Evolutionary conservation across 139 green algal species (phyloP), one percentile per base, ranked within the genome.

Genomic region (Microglena sp.): DNA sequence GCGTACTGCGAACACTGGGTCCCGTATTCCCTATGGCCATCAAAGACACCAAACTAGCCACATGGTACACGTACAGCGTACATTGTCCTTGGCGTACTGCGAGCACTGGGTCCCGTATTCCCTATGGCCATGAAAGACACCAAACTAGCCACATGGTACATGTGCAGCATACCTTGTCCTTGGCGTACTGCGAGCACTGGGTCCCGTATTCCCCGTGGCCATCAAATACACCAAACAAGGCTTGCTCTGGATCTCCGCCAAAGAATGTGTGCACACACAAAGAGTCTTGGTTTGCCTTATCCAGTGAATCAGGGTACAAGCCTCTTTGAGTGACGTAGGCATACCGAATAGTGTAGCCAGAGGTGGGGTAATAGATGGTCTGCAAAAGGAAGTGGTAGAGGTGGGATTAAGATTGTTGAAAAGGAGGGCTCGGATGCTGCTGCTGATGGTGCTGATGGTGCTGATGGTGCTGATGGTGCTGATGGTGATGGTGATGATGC

Each of bases 201-300:
- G 81, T 85, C 18, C 86, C 93, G 43, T 74, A 71, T 29, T 87
- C 78, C 1, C 89, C 89, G 34, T 95, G 88, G 1, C 88, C 58
- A 68, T 97, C 93, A 73, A 94, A 97, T 4, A 97, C 90, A 15
- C 79, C 81, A 28, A 89, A 85, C 22, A 92, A 54, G 3, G 77
- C 66, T 45, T 89, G 74, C 46, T 92, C 82, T 2, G 82, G 40
- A 34, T 86, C 75, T 1, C 80, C 81, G 0, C 72, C 82, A 69
- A 95, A 93, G 7, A 73, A 44, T 6, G 77, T 75, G 8, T 80
- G 60, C 3, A 86, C 77, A 54, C 73, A 87, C 6, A 87, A 86
- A 0, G 78, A 69, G 70, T 97, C 93, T 76, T 98, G 92, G 69
- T 96, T 97, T 5, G 79, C 59, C 62, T 97, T 96, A 62, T 89